phyloP scores from a whole-genome alignment of 306 rosid species.

The Datisca glomerata region DNA sequence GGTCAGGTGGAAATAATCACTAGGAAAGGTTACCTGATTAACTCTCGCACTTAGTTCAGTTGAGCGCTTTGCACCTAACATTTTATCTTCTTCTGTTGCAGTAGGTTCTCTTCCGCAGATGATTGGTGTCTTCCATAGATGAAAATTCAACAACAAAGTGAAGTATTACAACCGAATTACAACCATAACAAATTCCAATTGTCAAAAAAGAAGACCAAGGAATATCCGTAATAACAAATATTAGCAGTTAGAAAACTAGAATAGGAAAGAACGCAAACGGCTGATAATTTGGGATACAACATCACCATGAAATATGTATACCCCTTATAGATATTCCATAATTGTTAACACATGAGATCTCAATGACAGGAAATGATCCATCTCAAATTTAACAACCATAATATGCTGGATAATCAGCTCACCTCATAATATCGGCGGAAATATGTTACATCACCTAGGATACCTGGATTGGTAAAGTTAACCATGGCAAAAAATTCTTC shows the following conservation, averaged over 20 bases:
- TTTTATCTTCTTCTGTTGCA: conserved; percentile 69
- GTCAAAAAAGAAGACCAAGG: too few species aligned
- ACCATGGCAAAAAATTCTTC: conserved; percentile 96
- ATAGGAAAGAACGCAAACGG: not conserved
- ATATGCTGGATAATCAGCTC: conserved; percentile 17
- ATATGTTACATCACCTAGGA: conserved; percentile 56
- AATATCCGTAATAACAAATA: too few species aligned
- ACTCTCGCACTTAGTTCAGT: conserved; percentile 76
- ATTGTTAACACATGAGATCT: too few species aligned
- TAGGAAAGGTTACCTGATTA: conserved; percentile 46
- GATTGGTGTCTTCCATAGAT: conserved; percentile 61
- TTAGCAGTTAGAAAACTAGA: not conserved
- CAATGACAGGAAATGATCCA: too few species aligned
- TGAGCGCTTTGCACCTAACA: conserved; percentile 68
- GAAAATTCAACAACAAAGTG: conserved; percentile 10
- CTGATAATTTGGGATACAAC: too few species aligned
- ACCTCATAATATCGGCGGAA: conserved; percentile 90
- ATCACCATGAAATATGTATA: too few species aligned
- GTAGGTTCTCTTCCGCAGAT: conserved; percentile 93
- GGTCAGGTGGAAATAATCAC: too few species aligned
- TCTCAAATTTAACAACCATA: too few species aligned
- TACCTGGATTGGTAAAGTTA: conserved; percentile 86
- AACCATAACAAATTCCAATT: too few species aligned
- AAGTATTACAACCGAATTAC: too few species aligned
- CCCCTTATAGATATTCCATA: too few species aligned